phyloP scores from a whole-genome alignment of 306 rosid species.

The Aeschynomene evenia region DNA sequence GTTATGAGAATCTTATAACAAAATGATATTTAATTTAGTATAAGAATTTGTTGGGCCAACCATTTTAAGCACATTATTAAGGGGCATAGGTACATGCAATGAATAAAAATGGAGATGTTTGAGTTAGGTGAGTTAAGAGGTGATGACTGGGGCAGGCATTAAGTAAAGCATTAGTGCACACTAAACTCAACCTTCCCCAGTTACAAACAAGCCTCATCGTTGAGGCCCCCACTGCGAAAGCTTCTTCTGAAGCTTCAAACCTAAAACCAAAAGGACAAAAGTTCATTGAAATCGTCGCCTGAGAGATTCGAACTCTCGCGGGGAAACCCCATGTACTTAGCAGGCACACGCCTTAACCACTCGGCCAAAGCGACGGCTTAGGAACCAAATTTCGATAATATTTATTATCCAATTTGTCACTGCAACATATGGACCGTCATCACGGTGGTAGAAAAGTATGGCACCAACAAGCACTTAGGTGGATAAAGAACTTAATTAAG shows the following conservation, averaged over 20 bases:
- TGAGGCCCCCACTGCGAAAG: conserved; percentile 12
- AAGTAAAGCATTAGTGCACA: neutral
- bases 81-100: neutral
- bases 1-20: neutral
- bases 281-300: conserved; percentile 28
- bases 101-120: neutral
- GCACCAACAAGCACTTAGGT: conserved; percentile 25
- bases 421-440: conserved; percentile 22
- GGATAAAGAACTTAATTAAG: no score
- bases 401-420: neutral
- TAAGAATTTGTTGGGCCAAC: neutral
- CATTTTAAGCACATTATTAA: neutral
- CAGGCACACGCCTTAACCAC: conserved; percentile 88
- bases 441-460: conserved; percentile 34
- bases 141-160: conserved; percentile 21
- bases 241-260: neutral
- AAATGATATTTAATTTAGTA: neutral
- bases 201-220: neutral
- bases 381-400: no score
- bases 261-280: fast-evolving
- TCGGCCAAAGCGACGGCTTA: conserved; percentile 88
- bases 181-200: conserved; percentile 32
- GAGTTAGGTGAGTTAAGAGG: conserved; percentile 20
- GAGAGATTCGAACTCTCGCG: conserved; percentile 67
- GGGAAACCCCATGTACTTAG: conserved; percentile 78